These are phyloP conservation scores for Rosa multiflora DNA, from an alignment of 306 rosid genomes.

Conservation along the genomic window DNA sequence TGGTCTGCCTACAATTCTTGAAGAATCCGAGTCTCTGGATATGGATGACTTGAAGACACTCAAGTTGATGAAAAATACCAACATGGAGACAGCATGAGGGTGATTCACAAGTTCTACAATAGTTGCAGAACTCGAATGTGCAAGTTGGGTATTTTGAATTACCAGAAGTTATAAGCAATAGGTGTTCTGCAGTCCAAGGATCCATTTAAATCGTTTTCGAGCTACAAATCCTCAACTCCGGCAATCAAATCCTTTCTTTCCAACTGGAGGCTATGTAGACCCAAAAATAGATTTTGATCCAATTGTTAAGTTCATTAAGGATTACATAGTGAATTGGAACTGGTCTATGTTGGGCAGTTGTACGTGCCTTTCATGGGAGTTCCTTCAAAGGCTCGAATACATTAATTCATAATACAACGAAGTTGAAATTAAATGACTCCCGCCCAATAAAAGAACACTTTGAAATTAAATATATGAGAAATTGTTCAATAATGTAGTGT, in stretches of 20 bases:
- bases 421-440: slow-evolving; percentile 39
- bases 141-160: slow-evolving; percentile 78
- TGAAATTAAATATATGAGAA: background rate
- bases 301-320: slow-evolving; percentile 45
- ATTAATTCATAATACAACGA: slow-evolving; percentile 53
- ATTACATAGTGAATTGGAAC: slow-evolving; percentile 67
- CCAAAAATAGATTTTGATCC: slow-evolving; percentile 53
- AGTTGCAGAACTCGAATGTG: slow-evolving; percentile 80
- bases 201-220: slow-evolving; percentile 53
- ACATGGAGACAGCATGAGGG: slow-evolving; percentile 44
- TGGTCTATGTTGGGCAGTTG: slow-evolving; percentile 81
- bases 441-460: no score
- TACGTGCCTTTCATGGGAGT: slow-evolving; percentile 98
- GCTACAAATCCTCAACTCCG: slow-evolving; percentile 34
- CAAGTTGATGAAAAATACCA: slow-evolving; percentile 76
- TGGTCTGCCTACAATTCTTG: slow-evolving; percentile 76
- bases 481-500: background rate
- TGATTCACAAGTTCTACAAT: slow-evolving; percentile 72
- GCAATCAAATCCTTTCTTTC: slow-evolving; percentile 40
- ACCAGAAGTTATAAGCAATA: slow-evolving; percentile 83
- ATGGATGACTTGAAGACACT: slow-evolving; percentile 79
- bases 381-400: slow-evolving; percentile 66
- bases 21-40: slow-evolving; percentile 81
- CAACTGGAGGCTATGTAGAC: slow-evolving; percentile 38
- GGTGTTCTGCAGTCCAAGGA: slow-evolving; percentile 72